Conservation (phyloP, 441 rosid species). For the Populus hybrid region DNA sequence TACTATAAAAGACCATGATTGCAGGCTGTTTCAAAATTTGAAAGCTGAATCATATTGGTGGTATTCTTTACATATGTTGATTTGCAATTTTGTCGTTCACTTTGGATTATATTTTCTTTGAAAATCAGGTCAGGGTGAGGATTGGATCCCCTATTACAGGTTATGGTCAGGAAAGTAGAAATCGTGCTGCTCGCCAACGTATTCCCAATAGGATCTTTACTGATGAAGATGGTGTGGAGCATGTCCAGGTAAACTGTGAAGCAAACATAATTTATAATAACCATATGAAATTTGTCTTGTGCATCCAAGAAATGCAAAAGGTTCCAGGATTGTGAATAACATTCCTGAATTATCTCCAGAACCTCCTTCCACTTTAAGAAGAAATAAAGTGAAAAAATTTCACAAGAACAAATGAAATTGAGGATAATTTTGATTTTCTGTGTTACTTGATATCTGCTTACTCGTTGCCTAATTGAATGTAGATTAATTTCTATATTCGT, state of each 20-base stretch:
- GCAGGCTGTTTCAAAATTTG: too few species aligned
- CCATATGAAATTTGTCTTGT: neutral
- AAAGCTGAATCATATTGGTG: too few species aligned
- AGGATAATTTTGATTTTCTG: neutral
- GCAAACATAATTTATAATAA: neutral
- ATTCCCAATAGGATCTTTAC: constrained; percentile 76
- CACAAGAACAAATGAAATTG: neutral
- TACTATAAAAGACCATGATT: neutral
- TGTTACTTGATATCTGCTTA: neutral
- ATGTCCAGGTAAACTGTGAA: constrained; percentile 62
- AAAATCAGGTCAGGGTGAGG: constrained; percentile 80
- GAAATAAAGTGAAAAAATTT: neutral
- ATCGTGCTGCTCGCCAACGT: constrained; percentile 95
- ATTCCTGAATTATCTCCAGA: neutral
- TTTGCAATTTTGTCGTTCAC: constrained; percentile 7
- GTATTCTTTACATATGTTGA: neutral
- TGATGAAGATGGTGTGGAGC: constrained; percentile 93
- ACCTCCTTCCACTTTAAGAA: neutral
- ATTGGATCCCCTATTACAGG: constrained; percentile 97
- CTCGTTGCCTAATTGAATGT: constrained; percentile 4
- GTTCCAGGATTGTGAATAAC: neutral
- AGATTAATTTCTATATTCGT: constrained; percentile 83
- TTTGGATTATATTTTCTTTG: constrained; percentile 20
- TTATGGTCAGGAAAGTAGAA: constrained; percentile 95
- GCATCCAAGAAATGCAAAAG: neutral